Evolutionary conservation across 2,329 filamentous ascomycete genomes (phyloP), one percentile per base, ranked within the genome.

Genomic region (Stachybotrys chlorohalonatus): DNA sequence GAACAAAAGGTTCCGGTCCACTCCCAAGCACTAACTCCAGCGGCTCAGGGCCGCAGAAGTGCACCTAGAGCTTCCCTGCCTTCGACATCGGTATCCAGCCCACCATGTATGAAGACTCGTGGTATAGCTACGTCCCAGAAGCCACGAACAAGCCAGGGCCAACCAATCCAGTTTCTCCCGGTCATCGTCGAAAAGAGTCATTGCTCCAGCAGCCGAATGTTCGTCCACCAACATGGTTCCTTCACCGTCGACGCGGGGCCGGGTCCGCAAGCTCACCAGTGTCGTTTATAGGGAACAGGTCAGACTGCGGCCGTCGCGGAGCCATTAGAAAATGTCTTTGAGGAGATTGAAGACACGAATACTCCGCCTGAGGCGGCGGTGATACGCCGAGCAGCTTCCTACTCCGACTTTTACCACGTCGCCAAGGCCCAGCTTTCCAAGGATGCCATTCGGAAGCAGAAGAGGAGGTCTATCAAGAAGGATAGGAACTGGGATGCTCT

Each of bases 91-190:
- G 59, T 55, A 59, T 50, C n/a, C 48, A 53, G 52, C 47, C 46
- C 60, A 74, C 60, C 61, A 91, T 90, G 87, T 89, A 89, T 69
- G 89, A 93, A 71, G 89, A 93, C 70, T 84, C 87, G 32, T 93
- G 89, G 88, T 90, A 92, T 73, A 89, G 81, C 67, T 86, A 90
- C 66, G 82, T 89, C 59, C 81, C 87, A 31, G 82, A 86, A 54
- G 71, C 81, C 53, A 73, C 79, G 55, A 73, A 78, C 59, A 80
- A 77, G 62, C 13, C 36, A 42, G 46, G 46, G 8, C 11, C n/a
- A 2, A 8, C 46, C 15, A 74, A 74, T 57, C 71, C 73, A n/a
- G 63, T 73, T 48, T 70, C 74, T 30, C 72, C 76, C 47, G 79
- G 78, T 52, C 87, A 88, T 65, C 81, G 80, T 59, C 82, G 88